Evolutionary conservation across 768 basidiomycete species (phyloP), one percentile per base, ranked within the genome.

Genomic region (Mycena amicta): DNA sequence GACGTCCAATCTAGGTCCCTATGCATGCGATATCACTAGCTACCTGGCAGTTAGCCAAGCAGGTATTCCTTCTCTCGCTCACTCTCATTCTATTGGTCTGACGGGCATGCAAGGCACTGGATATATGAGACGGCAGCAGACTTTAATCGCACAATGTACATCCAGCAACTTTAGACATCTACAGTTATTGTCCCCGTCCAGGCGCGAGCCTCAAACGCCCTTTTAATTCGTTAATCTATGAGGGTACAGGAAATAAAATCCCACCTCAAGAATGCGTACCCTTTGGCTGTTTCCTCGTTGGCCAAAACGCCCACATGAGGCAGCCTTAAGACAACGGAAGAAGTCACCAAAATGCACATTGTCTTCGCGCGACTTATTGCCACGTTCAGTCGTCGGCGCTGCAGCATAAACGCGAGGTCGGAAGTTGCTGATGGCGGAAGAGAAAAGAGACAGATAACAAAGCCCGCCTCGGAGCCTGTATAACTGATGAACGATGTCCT

Each of bases 361-460:
- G 77, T 77, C 68, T 81, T 82, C 26, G 81, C 79, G 39, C 82
- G 77, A 66, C 80, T 81, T 50, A 83, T 82, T 3, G 80, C 81
- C 0, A 83, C 82, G 59, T 83, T 83, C 23, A 83, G 65, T 5
- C 82, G 67, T 46, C 82, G 71, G 16, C 81, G 74, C 54, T 81
- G 78, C 13, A 83, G 68, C 6, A 83, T 65, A 60, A 82, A 83
- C 1, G 67, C 68, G 4, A 81, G 69, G 57, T 80, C 77, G 2
- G 71, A 59, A 2, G 69, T 64, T 26, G 74, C 68, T 1, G 71
- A 66, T 29, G 71, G 73, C 23, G 81, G 78, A 18, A 80, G 61
- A 12, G 81, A 80, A 66, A 83, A 80, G 16, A 82, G 66, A 53
- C 81, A 83, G 30, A 83, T 80, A 6, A 83, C 82, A 51, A 83